Evolutionary conservation across 345 rosid genomes (phyloP).

Genomic region (Heritiera fomes): DNA sequence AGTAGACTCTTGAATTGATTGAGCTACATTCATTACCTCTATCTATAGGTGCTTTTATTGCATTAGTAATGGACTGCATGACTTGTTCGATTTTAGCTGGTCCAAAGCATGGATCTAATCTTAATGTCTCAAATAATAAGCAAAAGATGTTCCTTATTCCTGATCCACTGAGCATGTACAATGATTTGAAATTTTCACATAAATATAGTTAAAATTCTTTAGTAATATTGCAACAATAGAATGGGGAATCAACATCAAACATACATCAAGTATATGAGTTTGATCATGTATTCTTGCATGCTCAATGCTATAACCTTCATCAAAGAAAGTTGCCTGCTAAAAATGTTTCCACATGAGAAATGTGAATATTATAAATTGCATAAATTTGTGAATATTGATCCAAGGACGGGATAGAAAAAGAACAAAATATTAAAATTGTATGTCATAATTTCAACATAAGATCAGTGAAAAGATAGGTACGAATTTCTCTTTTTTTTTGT

Average conservation of each 20-base stretch:
- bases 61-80: too few relatives aligned
- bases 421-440: background rate
- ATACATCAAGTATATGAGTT: conserved; percentile 82
- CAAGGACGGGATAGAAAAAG: background rate
- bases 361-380: background rate
- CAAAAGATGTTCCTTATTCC: conserved; percentile 43
- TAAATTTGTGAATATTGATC: background rate
- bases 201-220: background rate
- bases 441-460: background rate
- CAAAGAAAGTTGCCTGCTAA: conserved; percentile 89
- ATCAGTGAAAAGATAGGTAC: background rate
- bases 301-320: conserved; percentile 63
- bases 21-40: too few relatives aligned
- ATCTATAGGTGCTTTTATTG: too few relatives aligned
- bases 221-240: background rate
- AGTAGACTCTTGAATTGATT: too few relatives aligned
- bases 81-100: too few relatives aligned
- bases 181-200: conserved; percentile 55
- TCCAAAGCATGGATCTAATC: too few relatives aligned
- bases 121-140: too few relatives aligned
- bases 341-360: conserved; percentile 8
- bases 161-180: conserved; percentile 83
- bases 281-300: conserved; percentile 85
- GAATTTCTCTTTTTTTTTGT: too few relatives aligned
- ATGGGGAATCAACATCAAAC: background rate